Conservation (phyloP, 2,329 filamentous ascomycete genomes). For the Pestalotiopsis fici region DNA sequence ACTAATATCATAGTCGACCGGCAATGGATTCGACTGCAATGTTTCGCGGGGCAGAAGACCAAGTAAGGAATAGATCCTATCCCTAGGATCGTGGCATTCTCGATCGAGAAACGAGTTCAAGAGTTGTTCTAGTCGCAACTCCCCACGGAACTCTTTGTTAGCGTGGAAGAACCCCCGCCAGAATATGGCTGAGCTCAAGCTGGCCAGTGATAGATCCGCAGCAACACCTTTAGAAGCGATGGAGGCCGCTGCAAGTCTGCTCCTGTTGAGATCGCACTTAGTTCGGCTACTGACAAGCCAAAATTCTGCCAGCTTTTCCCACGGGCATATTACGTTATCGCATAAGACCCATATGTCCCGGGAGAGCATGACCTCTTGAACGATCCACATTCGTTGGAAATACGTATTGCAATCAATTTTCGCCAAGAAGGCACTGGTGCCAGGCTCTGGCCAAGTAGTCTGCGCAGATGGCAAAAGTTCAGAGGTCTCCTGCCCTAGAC, state of each 20-base stretch:
- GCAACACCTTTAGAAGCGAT: no score
- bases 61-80: background rate
- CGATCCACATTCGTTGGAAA: background rate
- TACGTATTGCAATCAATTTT: background rate
- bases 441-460: no score
- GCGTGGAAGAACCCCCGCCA: no score
- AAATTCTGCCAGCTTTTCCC: background rate
- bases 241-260: no score
- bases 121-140: no score
- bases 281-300: background rate
- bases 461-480: no score
- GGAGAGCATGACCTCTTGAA: background rate
- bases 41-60: background rate
- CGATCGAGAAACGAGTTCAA: background rate
- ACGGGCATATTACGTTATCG: background rate
- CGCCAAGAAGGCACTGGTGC: no score
- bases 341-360: background rate
- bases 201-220: no score
- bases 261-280: background rate
- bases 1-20: background rate
- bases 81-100: background rate
- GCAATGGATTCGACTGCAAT: no score
- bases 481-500: background rate
- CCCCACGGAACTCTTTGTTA: no score
- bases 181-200: no score